Conservation (phyloP, 495 filamentous ascomycete species). For the Lepraria neglecta region DNA sequence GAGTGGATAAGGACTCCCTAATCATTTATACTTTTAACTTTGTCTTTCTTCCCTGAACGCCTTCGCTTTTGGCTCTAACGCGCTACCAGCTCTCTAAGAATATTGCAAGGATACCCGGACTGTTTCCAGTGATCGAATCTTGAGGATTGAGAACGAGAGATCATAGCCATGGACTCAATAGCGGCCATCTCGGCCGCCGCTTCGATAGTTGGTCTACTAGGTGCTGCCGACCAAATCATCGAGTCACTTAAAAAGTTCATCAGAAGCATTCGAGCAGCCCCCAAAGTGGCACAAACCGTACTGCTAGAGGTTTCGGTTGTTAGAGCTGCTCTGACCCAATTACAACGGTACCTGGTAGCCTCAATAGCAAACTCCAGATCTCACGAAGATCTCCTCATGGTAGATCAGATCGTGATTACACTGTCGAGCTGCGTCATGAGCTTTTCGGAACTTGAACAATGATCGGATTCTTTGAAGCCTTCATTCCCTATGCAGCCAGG, state of each 20-base stretch:
- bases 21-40: not conserved
- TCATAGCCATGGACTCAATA: slow-evolving; percentile 15
- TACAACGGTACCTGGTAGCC: slow-evolving; percentile 16
- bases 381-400: slow-evolving; percentile 8
- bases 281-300: slow-evolving; percentile 12
- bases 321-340: slow-evolving; percentile 6
- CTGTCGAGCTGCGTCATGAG: slow-evolving; percentile 22
- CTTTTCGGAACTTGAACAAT: slow-evolving; percentile 26
- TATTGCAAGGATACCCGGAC: not conserved
- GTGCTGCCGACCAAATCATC: slow-evolving; percentile 18
- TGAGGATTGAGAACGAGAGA: not conserved
- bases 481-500: slow-evolving; percentile 6
- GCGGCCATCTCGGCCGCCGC: slow-evolving; percentile 9
- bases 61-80: not conserved
- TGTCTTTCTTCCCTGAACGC: not conserved
- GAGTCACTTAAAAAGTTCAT: slow-evolving; percentile 15
- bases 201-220: slow-evolving; percentile 19
- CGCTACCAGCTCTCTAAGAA: not conserved
- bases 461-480: slow-evolving; percentile 13
- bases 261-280: slow-evolving; percentile 13
- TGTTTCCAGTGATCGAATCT: not conserved
- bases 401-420: slow-evolving; percentile 25
- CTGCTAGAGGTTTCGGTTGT: slow-evolving; percentile 18
- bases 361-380: not conserved
- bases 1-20: not conserved